Conservation (phyloP, 2,329 filamentous ascomycete genomes). For the Neofusicoccum umdonicola region DNA sequence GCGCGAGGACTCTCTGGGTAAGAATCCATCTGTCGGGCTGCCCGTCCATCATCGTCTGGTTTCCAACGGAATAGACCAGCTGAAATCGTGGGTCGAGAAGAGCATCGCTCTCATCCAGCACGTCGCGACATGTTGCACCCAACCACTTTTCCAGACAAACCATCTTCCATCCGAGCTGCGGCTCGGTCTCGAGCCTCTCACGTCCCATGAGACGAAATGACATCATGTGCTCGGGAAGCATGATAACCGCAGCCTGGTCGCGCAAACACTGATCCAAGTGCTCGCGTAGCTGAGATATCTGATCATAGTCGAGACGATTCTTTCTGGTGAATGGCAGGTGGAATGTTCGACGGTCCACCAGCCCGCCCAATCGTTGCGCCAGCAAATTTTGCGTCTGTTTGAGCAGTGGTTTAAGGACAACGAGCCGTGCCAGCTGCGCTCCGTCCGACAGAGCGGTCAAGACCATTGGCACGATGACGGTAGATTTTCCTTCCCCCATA, state of each 20-base stretch:
- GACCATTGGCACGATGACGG: constrained; percentile 32
- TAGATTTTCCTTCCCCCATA: constrained; percentile 37
- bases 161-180: not conserved
- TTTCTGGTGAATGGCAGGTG: constrained; percentile 20
- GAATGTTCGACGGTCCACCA: constrained; percentile 29
- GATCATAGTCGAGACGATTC: constrained; percentile 31
- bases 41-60: not conserved
- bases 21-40: constrained; percentile 8
- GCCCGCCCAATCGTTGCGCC: constrained; percentile 53
- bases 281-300: constrained; percentile 37
- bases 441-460: constrained; percentile 49
- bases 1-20: not conserved
- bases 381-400: constrained; percentile 61
- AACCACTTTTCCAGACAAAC: constrained; percentile 44
- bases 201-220: constrained; percentile 10
- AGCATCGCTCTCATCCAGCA: constrained; percentile 30
- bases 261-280: constrained; percentile 50
- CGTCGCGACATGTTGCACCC: constrained; percentile 47
- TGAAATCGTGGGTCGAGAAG: not conserved
- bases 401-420: constrained; percentile 61
- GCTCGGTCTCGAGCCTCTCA: not conserved
- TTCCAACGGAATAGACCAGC: constrained; percentile 17
- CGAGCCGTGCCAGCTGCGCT: constrained; percentile 52
- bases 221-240: constrained; percentile 10
- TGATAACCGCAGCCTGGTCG: not conserved